Evolutionary conservation across 495 filamentous ascomycete species (phyloP).

Genomic region (Daldinia childiae): DNA sequence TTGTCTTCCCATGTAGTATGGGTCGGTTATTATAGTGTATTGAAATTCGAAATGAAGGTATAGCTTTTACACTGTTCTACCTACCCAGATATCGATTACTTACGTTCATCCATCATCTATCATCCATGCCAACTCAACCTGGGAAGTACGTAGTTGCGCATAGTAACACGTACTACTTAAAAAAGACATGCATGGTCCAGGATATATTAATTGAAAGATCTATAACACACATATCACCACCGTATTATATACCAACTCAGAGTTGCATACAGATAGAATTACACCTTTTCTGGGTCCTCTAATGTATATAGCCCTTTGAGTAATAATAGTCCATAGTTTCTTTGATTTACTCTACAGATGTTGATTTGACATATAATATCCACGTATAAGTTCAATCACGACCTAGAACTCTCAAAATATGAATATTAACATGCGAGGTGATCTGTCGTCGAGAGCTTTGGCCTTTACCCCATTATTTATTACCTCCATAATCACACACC

Average conservation of each 20-base stretch:
- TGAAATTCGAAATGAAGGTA: not conserved
- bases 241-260: too few relatives aligned
- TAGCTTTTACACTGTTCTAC: too few relatives aligned
- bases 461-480: not conserved
- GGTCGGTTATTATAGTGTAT: not conserved
- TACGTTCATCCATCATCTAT: too few relatives aligned
- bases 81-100: too few relatives aligned
- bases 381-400: not conserved
- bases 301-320: too few relatives aligned
- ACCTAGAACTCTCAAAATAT: not conserved
- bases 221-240: too few relatives aligned
- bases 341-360: not conserved
- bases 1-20: not conserved
- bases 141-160: not conserved
- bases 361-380: not conserved
- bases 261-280: too few relatives aligned
- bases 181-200: not conserved
- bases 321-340: not conserved
- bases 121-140: too few relatives aligned
- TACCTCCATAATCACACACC: not conserved
- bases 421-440: not conserved
- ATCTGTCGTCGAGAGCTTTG: not conserved
- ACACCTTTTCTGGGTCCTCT: not conserved
- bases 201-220: not conserved
- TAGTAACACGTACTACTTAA: not conserved